Evolutionary conservation across 2,329 filamentous ascomycete genomes (phyloP).

Genomic region (Magnaporthiopsis rhizophila): DNA sequence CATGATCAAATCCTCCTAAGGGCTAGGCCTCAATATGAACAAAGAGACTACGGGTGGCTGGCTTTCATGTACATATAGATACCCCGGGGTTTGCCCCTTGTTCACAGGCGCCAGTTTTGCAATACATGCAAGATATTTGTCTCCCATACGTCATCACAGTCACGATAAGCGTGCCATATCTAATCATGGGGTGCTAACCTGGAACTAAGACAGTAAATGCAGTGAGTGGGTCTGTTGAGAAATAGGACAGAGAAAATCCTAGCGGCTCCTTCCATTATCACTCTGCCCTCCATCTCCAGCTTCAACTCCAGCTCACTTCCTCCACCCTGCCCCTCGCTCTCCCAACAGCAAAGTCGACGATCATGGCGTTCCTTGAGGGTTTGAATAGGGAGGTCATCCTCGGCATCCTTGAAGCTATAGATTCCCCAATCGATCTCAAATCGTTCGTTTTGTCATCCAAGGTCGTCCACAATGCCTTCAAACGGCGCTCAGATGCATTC

Average conservation of each 20-base stretch:
- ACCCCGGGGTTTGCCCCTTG: neutral
- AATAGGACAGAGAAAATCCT: too few relatives aligned
- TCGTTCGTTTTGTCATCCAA: neutral
- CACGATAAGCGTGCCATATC: neutral
- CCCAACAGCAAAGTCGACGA: neutral
- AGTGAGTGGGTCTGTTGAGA: too few relatives aligned
- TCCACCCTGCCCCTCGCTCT: neutral
- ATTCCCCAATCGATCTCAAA: neutral
- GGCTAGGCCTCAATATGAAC: neutral
- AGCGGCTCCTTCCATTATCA: neutral
- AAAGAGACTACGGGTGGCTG: too few relatives aligned
- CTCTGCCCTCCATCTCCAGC: neutral
- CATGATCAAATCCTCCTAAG: conserved; percentile 48
- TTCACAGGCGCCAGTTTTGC: neutral
- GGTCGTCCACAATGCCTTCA: neutral
- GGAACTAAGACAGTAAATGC: neutral
- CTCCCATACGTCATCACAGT: neutral
- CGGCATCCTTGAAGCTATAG: neutral
- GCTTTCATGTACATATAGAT: neutral
- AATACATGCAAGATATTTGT: neutral
- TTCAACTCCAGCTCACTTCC: neutral
- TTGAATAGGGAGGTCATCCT: neutral
- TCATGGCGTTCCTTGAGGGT: neutral
- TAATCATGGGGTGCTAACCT: neutral
- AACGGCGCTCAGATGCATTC: too few relatives aligned